phyloP scores from a whole-genome alignment of 257 asterid genomes.

The Handroanthus guayacan region DNA sequence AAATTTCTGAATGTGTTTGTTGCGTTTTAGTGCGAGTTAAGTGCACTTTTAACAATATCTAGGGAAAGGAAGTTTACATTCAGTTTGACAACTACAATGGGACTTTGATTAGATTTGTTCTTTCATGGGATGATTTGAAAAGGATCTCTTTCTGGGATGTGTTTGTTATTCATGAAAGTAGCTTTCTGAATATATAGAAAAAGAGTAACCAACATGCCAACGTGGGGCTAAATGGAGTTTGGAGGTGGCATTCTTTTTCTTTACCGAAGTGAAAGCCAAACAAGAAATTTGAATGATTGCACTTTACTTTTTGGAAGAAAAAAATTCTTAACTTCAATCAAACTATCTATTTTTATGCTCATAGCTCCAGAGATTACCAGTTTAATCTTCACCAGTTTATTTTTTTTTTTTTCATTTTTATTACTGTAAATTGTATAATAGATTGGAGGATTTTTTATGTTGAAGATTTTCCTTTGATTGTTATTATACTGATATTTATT shows the following conservation, averaged over 20 bases:
- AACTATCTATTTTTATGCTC: too few species aligned
- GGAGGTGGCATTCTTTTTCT: conserved; percentile 19
- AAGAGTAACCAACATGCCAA: background rate
- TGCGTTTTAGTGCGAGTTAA: background rate
- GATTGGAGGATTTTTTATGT: too few species aligned
- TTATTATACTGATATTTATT: too few species aligned
- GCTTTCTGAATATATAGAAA: background rate
- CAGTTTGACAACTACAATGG: background rate
- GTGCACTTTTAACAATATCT: background rate
- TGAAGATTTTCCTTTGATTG: too few species aligned
- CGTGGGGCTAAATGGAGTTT: conserved; percentile 19
- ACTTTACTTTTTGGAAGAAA: background rate
- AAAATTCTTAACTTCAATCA: too few species aligned
- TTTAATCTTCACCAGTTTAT: too few species aligned
- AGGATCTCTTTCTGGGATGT: background rate
- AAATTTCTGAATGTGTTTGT: conserved; percentile 1
- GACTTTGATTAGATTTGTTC: background rate
- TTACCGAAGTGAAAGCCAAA: background rate
- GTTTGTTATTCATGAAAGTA: conserved; percentile 2
- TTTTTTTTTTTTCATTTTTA: background rate
- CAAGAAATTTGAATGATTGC: background rate
- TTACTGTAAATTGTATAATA: background rate
- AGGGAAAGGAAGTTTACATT: background rate
- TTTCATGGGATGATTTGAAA: background rate
- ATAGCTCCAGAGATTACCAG: too few species aligned